A percentile compares a stretch with the other conserved stretches of the same genome.
Evolutionary conservation across 2,329 filamentous ascomycete genomes (phyloP).

Genomic region (Penicillium sp.): DNA sequence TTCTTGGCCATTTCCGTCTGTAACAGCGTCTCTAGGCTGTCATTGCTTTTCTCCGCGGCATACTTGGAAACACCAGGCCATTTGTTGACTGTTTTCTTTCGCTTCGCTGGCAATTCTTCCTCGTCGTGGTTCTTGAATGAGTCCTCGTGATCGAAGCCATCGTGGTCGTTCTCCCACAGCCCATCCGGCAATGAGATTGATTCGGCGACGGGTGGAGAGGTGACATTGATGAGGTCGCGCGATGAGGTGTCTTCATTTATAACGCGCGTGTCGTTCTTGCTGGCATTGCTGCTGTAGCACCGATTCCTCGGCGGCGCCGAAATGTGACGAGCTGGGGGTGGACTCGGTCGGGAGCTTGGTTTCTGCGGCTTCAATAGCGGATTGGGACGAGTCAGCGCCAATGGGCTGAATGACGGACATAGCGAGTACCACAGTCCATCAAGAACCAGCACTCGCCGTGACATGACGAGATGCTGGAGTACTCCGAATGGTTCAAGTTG

Average conservation of each 20-base stretch:
- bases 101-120: background rate
- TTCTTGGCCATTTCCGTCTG: constrained; percentile 26
- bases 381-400: constrained; percentile 21
- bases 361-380: constrained; percentile 13
- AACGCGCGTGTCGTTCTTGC: background rate
- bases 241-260: background rate
- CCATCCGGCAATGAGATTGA: background rate
- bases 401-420: constrained; percentile 39
- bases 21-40: constrained; percentile 34
- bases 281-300: constrained; percentile 22
- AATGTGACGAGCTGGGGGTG: constrained; percentile 8
- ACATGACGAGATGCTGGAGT: constrained; percentile 34
- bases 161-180: background rate
- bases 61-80: background rate
- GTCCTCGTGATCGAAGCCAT: background rate
- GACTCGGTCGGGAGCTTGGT: constrained; percentile 7
- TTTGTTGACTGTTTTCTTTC: background rate
- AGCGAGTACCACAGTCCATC: constrained; percentile 47
- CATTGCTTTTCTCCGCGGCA: background rate
- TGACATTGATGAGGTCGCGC: background rate
- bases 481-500: background rate
- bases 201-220: background rate
- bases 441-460: constrained; percentile 32
- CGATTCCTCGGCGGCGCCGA: constrained; percentile 19
- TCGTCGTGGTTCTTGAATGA: background rate